These are phyloP conservation scores for Begonia fuchsioides DNA, from an alignment of 306 rosid species.

Conservation along the genomic window DNA sequence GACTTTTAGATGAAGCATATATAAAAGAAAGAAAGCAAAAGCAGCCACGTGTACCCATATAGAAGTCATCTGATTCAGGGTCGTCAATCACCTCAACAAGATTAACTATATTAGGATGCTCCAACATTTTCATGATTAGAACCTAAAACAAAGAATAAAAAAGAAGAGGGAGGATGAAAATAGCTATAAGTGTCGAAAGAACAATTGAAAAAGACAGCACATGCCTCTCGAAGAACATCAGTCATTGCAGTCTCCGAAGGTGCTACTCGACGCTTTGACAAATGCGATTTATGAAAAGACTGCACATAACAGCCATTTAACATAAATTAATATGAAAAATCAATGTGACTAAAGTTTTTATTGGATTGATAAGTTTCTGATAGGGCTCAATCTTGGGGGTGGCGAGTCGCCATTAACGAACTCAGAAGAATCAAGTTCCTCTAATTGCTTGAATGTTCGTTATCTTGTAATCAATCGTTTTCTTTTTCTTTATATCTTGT, in stretches of 20 bases:
- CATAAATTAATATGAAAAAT: conserved; percentile 5
- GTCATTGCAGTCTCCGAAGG: conserved; percentile 99
- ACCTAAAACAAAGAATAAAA: conserved; percentile 32
- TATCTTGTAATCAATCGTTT: too few species aligned
- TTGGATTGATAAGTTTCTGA: too few species aligned
- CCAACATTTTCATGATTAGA: conserved; percentile 82
- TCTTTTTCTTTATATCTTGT: too few species aligned
- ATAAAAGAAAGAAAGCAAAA: background rate
- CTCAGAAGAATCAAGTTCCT: too few species aligned
- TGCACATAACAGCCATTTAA: conserved; percentile 14
- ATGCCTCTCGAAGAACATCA: conserved; percentile 95
- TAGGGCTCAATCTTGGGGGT: too few species aligned
- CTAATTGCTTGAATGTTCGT: too few species aligned
- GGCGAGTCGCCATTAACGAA: too few species aligned
- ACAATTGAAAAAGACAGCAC: background rate
- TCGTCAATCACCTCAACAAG: conserved; percentile 94
- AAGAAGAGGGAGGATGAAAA: too few species aligned
- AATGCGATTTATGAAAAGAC: conserved; percentile 96
- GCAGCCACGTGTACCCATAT: conserved; percentile 59
- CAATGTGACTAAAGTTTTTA: background rate
- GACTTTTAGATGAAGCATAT: background rate
- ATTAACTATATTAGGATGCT: conserved; percentile 94
- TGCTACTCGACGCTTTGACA: conserved; percentile 83
- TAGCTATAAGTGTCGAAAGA: too few species aligned
- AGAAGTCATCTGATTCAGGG: conserved; percentile 75